Evolutionary conservation across 352 stramenopile species (phyloP).

Genomic region (Phytophthora quininea): DNA sequence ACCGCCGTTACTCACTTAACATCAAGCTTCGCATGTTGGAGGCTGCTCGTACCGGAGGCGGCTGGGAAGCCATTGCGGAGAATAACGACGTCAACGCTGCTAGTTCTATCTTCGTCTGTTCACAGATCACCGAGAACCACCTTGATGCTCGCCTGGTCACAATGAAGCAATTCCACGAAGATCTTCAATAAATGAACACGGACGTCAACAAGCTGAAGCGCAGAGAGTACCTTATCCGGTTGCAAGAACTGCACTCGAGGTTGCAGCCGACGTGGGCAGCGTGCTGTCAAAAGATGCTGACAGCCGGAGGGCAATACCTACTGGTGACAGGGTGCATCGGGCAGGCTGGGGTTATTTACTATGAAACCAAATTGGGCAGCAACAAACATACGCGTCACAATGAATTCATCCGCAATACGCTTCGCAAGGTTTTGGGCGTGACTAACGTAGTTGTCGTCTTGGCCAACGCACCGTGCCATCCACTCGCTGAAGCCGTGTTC

Average conservation of each 20-base stretch:
- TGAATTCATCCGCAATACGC: conserved; percentile 5
- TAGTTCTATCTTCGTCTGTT: conserved; percentile 1
- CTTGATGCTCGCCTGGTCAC: neutral
- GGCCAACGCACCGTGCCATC: conserved; percentile 9
- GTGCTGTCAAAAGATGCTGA: conserved; percentile 8
- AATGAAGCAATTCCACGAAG: neutral
- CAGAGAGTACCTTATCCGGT: neutral
- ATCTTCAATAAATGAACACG: neutral
- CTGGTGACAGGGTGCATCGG: conserved; percentile 21
- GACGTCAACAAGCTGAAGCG: conserved; percentile 21
- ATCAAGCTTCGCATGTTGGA: neutral
- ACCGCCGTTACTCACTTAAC: no score
- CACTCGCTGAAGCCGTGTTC: neutral
- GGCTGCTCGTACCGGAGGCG: neutral
- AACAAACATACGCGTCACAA: conserved; percentile 1
- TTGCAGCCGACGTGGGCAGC: neutral
- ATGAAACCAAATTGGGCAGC: conserved; percentile 5
- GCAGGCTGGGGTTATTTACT: conserved; percentile 10
- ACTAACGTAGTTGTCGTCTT: conserved; percentile 8
- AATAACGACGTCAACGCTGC: neutral
- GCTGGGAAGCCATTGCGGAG: neutral
- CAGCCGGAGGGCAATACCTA: conserved; percentile 19
- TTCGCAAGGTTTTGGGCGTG: neutral
- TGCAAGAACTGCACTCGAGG: conserved; percentile 6
- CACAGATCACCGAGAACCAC: conserved; percentile 5